Evolutionary conservation across 2,329 filamentous ascomycete species (phyloP), one percentile per base, ranked within the genome.

Genomic region (Ascosphaera apis): DNA sequence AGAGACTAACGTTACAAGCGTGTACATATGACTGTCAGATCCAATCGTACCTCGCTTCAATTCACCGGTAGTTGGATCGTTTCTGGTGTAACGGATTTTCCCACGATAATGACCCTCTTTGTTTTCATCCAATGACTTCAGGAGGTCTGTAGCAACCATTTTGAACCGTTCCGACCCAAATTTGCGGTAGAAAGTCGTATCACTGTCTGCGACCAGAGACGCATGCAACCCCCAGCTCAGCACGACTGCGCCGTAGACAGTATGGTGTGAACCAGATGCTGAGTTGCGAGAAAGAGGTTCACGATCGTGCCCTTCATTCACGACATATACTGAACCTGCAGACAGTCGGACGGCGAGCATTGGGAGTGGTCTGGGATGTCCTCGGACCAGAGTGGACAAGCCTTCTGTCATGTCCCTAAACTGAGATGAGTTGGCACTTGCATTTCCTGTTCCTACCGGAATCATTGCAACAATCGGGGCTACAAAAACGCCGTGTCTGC

Each of bases 221-320:
- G 84, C 80, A 49, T 95, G 86, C 48, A 95, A 72, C 15, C 79
- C 86, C 67, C 91, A 91, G 52, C 78, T 88, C 32, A 75, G 76
- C 2, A 95, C 84, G 15, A 93, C 81, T 16, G 76, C 77, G 17
- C 82, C 84, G 46, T 77, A 67, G 2, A 66, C 31, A 8, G 4
- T 38, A 36, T 0, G 18, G 45, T 43, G 11, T 36, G 39, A 1
- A 53, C 43, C 3, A 55, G 44, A 28, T 21, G 25, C 21, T 31
- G 27, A 19, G 18, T 37, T 15, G 18, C 13, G 17, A 33, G 37
- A 25, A 11, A 56, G 43, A 21, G 42, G 40, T 18, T 45, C 43
- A 27, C 48, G 46, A 66, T 58, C 9, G 61, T 58, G 40, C 41
- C 56, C 56, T 41, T 65, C 61, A 23, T 60, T 53, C 8, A 54